Percentiles rank a stretch among this genome's conserved stretches.
Conservation (phyloP, 495 filamentous ascomycete species). For the Aspergillus diversus region DNA sequence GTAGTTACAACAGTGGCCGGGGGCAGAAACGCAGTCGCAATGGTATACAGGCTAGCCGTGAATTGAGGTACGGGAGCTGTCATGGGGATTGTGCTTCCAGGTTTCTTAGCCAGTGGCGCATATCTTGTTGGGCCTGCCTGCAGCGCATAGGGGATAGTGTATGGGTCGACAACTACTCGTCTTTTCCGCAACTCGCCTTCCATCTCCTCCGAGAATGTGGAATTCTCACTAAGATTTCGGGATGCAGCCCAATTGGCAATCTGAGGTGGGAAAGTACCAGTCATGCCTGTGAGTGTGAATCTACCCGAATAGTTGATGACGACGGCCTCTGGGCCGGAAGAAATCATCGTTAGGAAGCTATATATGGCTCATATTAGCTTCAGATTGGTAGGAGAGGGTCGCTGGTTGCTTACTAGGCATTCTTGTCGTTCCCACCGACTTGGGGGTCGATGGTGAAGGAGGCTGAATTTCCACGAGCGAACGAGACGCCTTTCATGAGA, state of each 20-base stretch:
- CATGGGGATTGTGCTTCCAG: conserved; percentile 67
- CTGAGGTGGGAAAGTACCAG: conserved; percentile 58
- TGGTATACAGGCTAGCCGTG: conserved; percentile 62
- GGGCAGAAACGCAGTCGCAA: conserved; percentile 61
- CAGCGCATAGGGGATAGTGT: conserved; percentile 60
- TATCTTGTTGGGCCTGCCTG: conserved; percentile 69
- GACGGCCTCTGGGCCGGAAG: conserved; percentile 52
- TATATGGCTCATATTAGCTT: conserved; percentile 1
- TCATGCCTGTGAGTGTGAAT: conserved; percentile 71
- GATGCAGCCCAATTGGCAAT: conserved; percentile 44
- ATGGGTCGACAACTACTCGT: conserved; percentile 34
- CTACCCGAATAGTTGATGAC: conserved; percentile 64
- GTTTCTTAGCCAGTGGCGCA: conserved; percentile 73
- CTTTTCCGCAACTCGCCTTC: conserved; percentile 38
- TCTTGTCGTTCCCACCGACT: conserved; percentile 52
- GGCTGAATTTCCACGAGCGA: conserved; percentile 54
- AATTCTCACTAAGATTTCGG: conserved; percentile 29
- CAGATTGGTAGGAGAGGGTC: not conserved
- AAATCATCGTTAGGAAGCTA: conserved; percentile 69
- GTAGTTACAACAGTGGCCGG: conserved; percentile 62
- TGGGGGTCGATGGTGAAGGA: conserved; percentile 53
- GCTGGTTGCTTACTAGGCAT: conserved; percentile 63
- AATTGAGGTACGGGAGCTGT: conserved; percentile 56
- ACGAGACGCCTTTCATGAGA: conserved; percentile 43
- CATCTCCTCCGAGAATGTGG: conserved; percentile 11